Evolutionary conservation across 305 asterid genomes (phyloP), one percentile per base, ranked within the genome.

Genomic region (Fraxinus paxiana): DNA sequence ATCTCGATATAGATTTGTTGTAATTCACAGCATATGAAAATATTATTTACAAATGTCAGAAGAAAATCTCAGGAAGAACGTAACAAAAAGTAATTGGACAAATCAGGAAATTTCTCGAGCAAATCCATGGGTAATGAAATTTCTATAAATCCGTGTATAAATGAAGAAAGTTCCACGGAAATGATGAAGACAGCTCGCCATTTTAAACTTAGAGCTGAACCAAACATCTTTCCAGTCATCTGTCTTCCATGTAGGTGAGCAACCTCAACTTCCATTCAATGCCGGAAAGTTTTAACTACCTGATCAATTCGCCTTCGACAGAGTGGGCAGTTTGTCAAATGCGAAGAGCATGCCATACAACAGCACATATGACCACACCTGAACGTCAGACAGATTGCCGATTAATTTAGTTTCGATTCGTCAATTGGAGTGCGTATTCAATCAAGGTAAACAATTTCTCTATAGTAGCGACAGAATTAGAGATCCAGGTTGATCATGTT

Each of bases 291-390:
- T 89, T 80, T 93, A 74, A 96, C 97, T 6, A 82, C 96, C 90
- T 87, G 94, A 46, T 93, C 98, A 70, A 93, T 87, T 85, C 92
- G 83, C 83, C 97, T 89, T 82, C 98, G 92, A 86, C 99, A 96
- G n/a, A 96, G 92, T 5, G 99, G 99, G 81, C 98, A 96, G 86
- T 70, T 89, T 26, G 97, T 90, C 92, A 93, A 85, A 89, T 94
- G 99, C 12, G 96, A 92, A 24, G 98, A 90, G 86, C 98, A 94
- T 26, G 86, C 34, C 92, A 88, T 87, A 86, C 99, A 96, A 75
- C 99, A 94, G 92, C 98, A 96, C 98, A 96, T 93, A 84, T 94
- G 99, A 73, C 99, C 99, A 75, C 98, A 96, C 94, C 99, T 96
- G 95, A 89, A 87, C 83, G 73, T 54, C 63, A 85, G 77, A 84